phyloP scores from a whole-genome alignment of 2,329 filamentous ascomycete genomes.

The Daldinia sp. region DNA sequence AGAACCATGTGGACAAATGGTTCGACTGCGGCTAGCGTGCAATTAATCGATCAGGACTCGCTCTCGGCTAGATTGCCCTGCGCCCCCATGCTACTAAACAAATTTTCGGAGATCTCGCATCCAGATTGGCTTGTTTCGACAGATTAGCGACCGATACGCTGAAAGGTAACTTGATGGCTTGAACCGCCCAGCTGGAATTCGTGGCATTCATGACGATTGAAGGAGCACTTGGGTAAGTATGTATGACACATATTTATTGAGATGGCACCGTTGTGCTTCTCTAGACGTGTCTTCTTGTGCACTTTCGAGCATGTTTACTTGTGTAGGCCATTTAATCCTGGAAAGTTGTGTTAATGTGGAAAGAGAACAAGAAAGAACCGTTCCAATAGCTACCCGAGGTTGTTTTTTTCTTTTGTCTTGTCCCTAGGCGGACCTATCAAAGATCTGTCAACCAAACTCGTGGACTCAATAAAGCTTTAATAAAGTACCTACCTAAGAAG shows the following conservation, averaged over 20 bases:
- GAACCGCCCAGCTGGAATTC: slow-evolving; percentile 29
- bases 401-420: neutral
- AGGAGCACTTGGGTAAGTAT: neutral
- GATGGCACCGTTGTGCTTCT: neutral
- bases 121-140: slow-evolving; percentile 41
- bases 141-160: slow-evolving; percentile 43
- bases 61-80: slow-evolving; percentile 43
- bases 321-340: neutral
- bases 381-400: neutral
- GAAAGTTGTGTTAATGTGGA: slow-evolving; percentile 2
- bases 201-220: slow-evolving; percentile 1
- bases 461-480: too few species aligned
- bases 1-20: slow-evolving; percentile 43
- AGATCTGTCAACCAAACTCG: too few species aligned
- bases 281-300: neutral
- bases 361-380: neutral
- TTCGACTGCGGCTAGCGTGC: slow-evolving; percentile 41
- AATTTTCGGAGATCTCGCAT: slow-evolving; percentile 43
- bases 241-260: slow-evolving; percentile 10
- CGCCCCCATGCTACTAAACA: slow-evolving; percentile 41
- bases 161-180: slow-evolving; percentile 27
- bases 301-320: neutral
- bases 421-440: neutral
- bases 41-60: slow-evolving; percentile 42
- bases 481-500: too few species aligned